Base-by-base conservation (phyloP, 805 yeast genomes). In the Nadsonia fulvescens region DNA sequence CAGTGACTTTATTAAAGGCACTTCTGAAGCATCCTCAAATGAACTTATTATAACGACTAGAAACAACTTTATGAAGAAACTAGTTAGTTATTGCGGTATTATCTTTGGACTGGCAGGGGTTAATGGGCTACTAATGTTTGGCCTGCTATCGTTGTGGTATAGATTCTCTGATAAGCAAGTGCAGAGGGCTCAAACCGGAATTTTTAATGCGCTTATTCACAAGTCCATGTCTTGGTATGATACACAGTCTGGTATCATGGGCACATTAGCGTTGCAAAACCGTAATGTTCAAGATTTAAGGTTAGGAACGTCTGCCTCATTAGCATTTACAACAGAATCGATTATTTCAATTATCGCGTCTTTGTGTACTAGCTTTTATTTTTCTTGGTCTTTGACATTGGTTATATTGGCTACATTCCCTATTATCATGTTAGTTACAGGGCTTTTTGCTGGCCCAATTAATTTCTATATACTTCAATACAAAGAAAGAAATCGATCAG, bases 311-410 rank as follows among this genome's bases (percentile, higher is more conserved):
- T 66, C 86, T 3, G 83, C 75, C 40, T 64, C 71, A 3, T 42
- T 70, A 10, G 81, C 76, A 0, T 37, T 70, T 12, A 40, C 71
- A 2, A 41, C 66, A 8, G 70, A 70, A 35, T 59, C 68, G 6
- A 20, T 57, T 2, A 63, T 68, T 0, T 59, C 81, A 0, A 51
- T 68, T 0, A 28, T 65, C 4, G 66, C 74, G 0, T 48, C 74
- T 7, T 42, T 73, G 2, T 58, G 66, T 1, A 66, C 76, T 1
- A 70, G 93, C 2, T 63, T 89, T 43, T 61, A 63, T 33, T 71
- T 69, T 33, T 77, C 92, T 3, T 86, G 95, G 95, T 61, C 77
- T 3, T 56, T 89, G 7, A 77, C 95, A 0, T 49, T 89, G 14
- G 63, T 89, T 2, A 66, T 75, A n/a, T 40, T 86, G 32, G 71